Evolutionary conservation across 768 basidiomycete species (phyloP).

Genomic region (Xanthoconium stramineum): DNA sequence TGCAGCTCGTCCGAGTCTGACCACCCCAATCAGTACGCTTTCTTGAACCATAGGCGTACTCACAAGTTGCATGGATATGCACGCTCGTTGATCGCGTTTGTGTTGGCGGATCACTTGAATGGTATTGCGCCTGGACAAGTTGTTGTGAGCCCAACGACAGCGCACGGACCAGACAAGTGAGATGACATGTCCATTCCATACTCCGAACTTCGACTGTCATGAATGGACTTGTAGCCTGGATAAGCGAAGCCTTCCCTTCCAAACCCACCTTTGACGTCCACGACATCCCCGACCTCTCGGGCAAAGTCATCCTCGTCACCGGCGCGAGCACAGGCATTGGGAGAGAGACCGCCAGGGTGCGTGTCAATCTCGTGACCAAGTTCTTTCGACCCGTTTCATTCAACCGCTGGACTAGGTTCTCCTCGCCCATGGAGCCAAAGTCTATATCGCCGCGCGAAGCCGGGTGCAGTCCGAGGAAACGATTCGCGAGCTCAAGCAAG

Average conservation of each 20-base stretch:
- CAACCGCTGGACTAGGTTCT: slow-evolving; percentile 9
- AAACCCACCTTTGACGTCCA: slow-evolving; percentile 26
- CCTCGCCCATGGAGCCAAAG: slow-evolving; percentile 32
- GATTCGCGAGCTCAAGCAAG: slow-evolving; percentile 29
- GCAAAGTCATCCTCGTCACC: slow-evolving; percentile 34
- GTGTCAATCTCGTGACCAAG: background rate
- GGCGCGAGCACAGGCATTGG: slow-evolving; percentile 34
- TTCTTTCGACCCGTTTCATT: background rate
- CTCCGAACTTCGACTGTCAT: background rate
- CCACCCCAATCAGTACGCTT: too few species aligned
- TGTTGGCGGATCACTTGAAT: too few species aligned
- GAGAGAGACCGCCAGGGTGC: slow-evolving; percentile 24
- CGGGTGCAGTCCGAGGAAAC: slow-evolving; percentile 24
- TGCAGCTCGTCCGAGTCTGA: too few species aligned
- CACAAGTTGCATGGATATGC: too few species aligned
- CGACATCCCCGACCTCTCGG: slow-evolving; percentile 29
- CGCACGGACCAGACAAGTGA: too few species aligned
- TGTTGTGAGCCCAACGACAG: too few species aligned
- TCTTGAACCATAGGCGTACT: too few species aligned
- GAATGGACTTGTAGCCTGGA: background rate
- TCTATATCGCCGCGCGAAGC: slow-evolving; percentile 36
- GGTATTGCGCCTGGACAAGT: too few species aligned
- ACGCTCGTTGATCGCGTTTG: too few species aligned
- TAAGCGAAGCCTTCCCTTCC: slow-evolving; percentile 17
- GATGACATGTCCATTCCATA: too few species aligned